These are phyloP conservation scores for Fusarium sulawesiense DNA, from an alignment of 2,329 filamentous ascomycete species.

Conservation along the genomic window DNA sequence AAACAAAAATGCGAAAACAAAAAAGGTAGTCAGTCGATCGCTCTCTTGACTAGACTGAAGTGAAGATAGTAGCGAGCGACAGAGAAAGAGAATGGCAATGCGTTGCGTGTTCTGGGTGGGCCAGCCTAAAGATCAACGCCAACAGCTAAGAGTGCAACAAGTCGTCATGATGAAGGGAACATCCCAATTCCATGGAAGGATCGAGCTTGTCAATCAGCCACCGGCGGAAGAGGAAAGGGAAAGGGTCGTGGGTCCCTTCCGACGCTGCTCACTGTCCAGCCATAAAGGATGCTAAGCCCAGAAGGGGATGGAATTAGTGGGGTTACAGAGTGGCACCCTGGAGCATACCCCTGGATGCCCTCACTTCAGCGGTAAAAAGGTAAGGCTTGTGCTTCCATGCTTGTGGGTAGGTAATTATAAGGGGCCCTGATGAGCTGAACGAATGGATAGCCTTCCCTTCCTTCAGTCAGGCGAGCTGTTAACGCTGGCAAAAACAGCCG, in stretches of 20 bases:
- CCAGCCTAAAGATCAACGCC: conserved; percentile 25
- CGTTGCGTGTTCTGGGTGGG: conserved; percentile 26
- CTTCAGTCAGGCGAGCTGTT: background rate
- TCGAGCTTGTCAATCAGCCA: conserved; percentile 9
- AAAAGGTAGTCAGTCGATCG: background rate
- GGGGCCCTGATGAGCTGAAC: conserved; percentile 21
- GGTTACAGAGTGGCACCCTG: conserved; percentile 9
- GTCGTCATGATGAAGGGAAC: conserved; percentile 39
- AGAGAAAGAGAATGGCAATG: conserved; percentile 25
- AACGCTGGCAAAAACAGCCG: conserved; percentile 21
- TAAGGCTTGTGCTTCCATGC: conserved; percentile 7
- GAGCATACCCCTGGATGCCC: conserved; percentile 16
- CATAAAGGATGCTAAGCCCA: background rate
- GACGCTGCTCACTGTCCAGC: conserved; percentile 3
- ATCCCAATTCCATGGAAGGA: conserved; percentile 44
- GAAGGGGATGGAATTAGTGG: conserved; percentile 14
- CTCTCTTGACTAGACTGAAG: conserved; percentile 12
- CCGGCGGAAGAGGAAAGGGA: conserved; percentile 5
- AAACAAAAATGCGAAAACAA: conserved; percentile 6
- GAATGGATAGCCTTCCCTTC: conserved; percentile 5
- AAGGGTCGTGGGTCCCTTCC: conserved; percentile 21
- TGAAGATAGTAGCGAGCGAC: conserved; percentile 19
- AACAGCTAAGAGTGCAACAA: conserved; percentile 11
- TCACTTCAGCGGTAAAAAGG: conserved; percentile 26
- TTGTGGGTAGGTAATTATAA: background rate